These are phyloP conservation scores for Xylariomycetidae sp. DNA, from an alignment of 2,329 filamentous ascomycete species.

Conservation along the genomic window DNA sequence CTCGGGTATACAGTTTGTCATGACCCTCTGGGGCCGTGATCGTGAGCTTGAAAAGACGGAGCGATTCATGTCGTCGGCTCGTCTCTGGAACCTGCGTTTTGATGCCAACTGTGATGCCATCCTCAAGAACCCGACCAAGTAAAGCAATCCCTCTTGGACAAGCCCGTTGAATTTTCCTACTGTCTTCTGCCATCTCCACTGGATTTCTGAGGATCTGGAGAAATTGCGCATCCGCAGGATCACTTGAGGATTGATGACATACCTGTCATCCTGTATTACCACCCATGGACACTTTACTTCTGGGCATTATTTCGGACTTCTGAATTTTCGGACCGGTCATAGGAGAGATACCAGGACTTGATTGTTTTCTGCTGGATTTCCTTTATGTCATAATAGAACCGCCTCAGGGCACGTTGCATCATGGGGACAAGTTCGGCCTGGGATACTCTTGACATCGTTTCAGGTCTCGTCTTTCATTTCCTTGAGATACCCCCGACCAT, in stretches of 20 bases:
- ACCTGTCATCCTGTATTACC: no score
- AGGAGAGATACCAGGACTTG: no score
- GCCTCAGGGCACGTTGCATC: conserved; percentile 26
- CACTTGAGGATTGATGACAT: no score
- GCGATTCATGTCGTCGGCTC: conserved; percentile 84
- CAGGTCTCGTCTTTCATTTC: conserved; percentile 16
- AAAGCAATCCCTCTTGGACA: conserved; percentile 22
- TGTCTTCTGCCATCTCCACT: conserved; percentile 1
- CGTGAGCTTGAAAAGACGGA: conserved; percentile 86
- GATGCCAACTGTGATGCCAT: conserved; percentile 95
- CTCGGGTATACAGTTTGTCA: conserved; percentile 90
- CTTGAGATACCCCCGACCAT: conserved; percentile 17
- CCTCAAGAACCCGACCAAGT: conserved; percentile 57
- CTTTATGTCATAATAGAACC: conserved; percentile 19
- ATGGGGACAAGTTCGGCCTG: conserved; percentile 19
- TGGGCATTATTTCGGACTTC: no score
- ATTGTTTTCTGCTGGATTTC: no score
- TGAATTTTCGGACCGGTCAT: no score
- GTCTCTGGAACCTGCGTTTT: conserved; percentile 88
- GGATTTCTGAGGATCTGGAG: no score
- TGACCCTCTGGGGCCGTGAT: conserved; percentile 90
- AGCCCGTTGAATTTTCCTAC: conserved; percentile 7
- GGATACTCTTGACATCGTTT: conserved; percentile 14
- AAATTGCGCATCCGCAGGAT: no score
- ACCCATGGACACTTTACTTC: no score